Conservation (phyloP, 768 basidiomycete genomes). For the Serendipita sp. region DNA sequence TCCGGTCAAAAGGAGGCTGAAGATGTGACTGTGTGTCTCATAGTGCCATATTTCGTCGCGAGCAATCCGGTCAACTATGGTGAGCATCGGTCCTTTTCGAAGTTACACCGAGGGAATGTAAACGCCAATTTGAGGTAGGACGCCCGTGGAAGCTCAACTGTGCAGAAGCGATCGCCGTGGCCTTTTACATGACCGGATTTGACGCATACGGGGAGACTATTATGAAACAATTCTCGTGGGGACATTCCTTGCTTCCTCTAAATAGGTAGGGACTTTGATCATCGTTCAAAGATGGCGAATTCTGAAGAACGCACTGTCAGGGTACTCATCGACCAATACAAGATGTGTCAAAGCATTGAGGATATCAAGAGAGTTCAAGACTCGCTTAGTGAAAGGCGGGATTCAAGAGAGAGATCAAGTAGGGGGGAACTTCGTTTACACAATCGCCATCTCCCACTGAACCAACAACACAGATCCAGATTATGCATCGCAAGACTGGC, state of each 20-base stretch:
- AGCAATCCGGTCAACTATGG: conserved; percentile 98
- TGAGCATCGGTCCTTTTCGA: conserved; percentile 21
- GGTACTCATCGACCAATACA: conserved; percentile 55
- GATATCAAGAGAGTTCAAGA: conserved; percentile 46
- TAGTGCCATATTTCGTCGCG: conserved; percentile 90
- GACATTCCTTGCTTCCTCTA: conserved; percentile 68
- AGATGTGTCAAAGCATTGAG: conserved; percentile 44
- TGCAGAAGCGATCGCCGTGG: conserved; percentile 85
- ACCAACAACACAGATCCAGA: neutral
- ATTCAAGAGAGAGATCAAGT: conserved; percentile 5
- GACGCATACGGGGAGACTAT: conserved; percentile 63
- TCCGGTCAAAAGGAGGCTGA: neutral
- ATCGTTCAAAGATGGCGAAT: too few species aligned
- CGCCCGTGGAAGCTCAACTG: conserved; percentile 86
- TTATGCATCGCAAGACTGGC: conserved; percentile 1
- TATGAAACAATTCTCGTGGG: conserved; percentile 80
- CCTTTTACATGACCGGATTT: conserved; percentile 87
- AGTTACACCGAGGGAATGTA: too few species aligned
- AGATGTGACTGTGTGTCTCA: neutral
- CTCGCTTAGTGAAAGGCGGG: conserved; percentile 55
- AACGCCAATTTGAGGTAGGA: neutral
- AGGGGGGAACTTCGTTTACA: neutral
- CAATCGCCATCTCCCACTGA: conserved; percentile 12
- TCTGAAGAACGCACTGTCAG: conserved; percentile 12
- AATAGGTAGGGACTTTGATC: conserved; percentile 40